Evolutionary conservation across 345 rosid species (phyloP).

Genomic region (Chamaenerion angustifolium): DNA sequence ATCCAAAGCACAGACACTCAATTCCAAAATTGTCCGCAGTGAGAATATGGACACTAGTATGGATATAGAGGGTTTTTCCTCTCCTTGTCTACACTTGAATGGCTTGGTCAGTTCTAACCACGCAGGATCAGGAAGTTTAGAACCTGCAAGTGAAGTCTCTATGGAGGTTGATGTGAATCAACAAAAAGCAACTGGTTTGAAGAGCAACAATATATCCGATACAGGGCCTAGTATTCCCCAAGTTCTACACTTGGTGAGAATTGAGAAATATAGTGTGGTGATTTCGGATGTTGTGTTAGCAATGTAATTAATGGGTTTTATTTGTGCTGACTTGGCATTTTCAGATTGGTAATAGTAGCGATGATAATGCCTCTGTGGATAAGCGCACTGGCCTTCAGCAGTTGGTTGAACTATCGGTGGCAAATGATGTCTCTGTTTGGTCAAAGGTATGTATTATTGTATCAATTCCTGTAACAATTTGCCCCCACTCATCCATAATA

Average conservation of each 20-base stretch:
- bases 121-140: constrained; percentile 20
- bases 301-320: not conserved
- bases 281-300: not conserved
- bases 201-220: constrained; percentile 39
- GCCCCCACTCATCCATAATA: not conserved
- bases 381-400: constrained; percentile 73
- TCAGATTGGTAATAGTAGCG: constrained; percentile 66
- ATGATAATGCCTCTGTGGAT: constrained; percentile 40
- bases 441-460: constrained; percentile 33
- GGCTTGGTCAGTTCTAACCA: constrained; percentile 34
- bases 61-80: constrained; percentile 37
- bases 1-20: constrained; percentile 31
- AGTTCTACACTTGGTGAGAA: constrained; percentile 83
- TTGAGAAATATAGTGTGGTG: constrained; percentile 1
- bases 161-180: constrained; percentile 33
- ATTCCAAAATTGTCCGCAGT: constrained; percentile 19
- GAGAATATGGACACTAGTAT: constrained; percentile 37
- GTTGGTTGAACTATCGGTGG: constrained; percentile 62
- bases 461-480: not conserved
- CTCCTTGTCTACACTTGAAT: constrained; percentile 34
- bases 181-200: constrained; percentile 35
- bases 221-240: constrained; percentile 91
- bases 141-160: constrained; percentile 24
- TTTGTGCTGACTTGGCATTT: constrained; percentile 1
- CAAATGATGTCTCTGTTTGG: constrained; percentile 69